Evolutionary conservation across 208 protist genomes (phyloP), one percentile per base, ranked within the genome.

Genomic region (Novymonas esmeraldas): DNA sequence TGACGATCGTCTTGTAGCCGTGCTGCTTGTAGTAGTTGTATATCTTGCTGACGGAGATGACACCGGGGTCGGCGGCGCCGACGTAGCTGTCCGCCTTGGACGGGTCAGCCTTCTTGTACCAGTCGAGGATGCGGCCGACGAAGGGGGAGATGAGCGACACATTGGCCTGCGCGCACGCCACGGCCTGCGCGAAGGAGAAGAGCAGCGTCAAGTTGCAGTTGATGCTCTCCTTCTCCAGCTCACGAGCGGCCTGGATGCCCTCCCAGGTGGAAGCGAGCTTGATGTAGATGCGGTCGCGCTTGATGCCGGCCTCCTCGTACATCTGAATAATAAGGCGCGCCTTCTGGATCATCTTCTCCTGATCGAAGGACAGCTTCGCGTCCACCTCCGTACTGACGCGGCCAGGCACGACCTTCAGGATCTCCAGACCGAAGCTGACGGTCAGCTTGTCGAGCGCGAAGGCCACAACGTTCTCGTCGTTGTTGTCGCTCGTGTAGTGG

Each of bases 231-330:
- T 79, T 64, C 80, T 99, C 98, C 31, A 99, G 87, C 45, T 84
- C 64, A 38, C 85, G 78, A 7, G 89, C 96, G 22, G 97, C 98
- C 74, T 98, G 73, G 64, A 98, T 95, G 52, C 98, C 98, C 80
- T 99, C 98, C 98, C 98, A 99, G 0, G 98, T 99, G 42, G 95
- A 92, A 41, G 98, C 98, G 14, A 99, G 64, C 78, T 99, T 99
- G 48, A 99, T 89, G 65, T 99, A 94, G 26, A 99, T 82, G 59
- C 98, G 84, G 18, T 97, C 82, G 34, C 84, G 92, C 42, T 55
- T 20, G 52, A 99, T 89, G 50, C 98, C 98, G 34, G 78, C 76
- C 58, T 97, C 95, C 67, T 98, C 87, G 89, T 99, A 99, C 45
- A 99, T 62, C 36, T 70, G 72, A 44, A 99, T 97, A 33, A 99